These are phyloP conservation scores for Claviceps cyperi DNA, from an alignment of 2,329 filamentous ascomycete genomes.

Conservation along the genomic window DNA sequence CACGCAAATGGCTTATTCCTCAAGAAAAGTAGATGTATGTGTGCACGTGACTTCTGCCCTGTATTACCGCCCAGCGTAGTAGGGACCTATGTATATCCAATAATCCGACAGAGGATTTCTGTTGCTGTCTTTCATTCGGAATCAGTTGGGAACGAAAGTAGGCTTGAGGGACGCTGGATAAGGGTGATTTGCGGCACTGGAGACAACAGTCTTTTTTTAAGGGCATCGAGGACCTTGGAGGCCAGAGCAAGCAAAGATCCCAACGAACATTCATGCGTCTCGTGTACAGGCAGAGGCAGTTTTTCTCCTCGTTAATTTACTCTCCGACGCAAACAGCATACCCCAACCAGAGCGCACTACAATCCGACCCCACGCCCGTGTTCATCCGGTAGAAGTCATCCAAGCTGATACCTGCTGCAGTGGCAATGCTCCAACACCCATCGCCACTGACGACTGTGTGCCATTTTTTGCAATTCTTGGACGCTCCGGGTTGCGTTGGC, in stretches of 20 bases:
- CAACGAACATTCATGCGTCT: background rate
- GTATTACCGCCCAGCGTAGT: no score
- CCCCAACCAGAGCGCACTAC: background rate
- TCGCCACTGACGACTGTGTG: background rate
- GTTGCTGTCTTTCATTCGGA: background rate
- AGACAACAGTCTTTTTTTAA: no score
- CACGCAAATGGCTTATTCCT: no score
- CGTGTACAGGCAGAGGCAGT: background rate
- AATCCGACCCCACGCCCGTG: background rate
- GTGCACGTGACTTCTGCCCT: no score
- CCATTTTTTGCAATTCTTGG: background rate
- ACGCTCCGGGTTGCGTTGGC: background rate
- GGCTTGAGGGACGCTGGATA: no score
- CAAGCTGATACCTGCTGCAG: background rate
- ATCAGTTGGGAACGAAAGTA: background rate
- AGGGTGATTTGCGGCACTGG: no score
- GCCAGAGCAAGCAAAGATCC: background rate
- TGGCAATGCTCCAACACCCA: background rate
- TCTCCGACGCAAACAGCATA: slow-evolving; percentile 1
- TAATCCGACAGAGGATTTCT: no score
- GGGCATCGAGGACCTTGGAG: no score
- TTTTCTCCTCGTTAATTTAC: background rate
- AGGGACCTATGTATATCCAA: no score
- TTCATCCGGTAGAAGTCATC: slow-evolving; percentile 1
- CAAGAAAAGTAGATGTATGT: no score